phyloP scores from a whole-genome alignment of 345 rosid species.

The Murraya koenigii region DNA sequence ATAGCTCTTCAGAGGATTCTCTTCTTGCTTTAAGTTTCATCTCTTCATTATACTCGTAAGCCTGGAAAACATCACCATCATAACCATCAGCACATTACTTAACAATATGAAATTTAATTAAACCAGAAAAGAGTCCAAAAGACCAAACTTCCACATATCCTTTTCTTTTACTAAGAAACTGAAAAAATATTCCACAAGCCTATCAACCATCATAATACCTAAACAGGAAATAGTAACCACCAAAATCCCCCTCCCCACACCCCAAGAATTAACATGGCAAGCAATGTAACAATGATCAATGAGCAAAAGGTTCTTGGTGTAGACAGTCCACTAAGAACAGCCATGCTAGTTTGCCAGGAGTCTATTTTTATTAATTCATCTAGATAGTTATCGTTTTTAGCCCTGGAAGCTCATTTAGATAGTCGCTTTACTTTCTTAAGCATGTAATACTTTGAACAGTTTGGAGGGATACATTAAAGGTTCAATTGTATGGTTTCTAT shows the following conservation, averaged over 20 bases:
- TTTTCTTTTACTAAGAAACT: not conserved
- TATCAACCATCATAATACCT: not conserved
- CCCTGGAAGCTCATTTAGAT: not conserved
- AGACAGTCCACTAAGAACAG: not conserved
- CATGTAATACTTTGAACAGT: too few species aligned
- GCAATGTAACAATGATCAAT: not conserved
- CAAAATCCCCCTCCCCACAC: not conserved
- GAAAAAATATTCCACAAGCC: not conserved
- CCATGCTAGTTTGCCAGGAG: not conserved
- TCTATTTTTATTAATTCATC: not conserved
- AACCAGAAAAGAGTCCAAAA: not conserved
- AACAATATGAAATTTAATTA: not conserved
- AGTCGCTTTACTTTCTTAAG: not conserved
- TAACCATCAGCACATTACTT: slow-evolving; percentile 1
- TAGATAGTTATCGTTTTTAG: not conserved
- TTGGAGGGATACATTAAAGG: not conserved
- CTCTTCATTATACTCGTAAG: slow-evolving; percentile 72
- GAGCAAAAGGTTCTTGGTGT: not conserved
- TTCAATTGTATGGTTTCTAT: not conserved
- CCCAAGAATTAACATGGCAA: not conserved
- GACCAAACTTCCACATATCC: not conserved
- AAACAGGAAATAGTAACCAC: not conserved
- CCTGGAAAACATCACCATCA: slow-evolving; percentile 42
- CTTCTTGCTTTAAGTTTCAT: slow-evolving; percentile 67
- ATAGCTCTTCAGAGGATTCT: slow-evolving; percentile 57